Base-by-base conservation (phyloP, 164 flowering plant genomes). In the Taxillus chinensis region DNA sequence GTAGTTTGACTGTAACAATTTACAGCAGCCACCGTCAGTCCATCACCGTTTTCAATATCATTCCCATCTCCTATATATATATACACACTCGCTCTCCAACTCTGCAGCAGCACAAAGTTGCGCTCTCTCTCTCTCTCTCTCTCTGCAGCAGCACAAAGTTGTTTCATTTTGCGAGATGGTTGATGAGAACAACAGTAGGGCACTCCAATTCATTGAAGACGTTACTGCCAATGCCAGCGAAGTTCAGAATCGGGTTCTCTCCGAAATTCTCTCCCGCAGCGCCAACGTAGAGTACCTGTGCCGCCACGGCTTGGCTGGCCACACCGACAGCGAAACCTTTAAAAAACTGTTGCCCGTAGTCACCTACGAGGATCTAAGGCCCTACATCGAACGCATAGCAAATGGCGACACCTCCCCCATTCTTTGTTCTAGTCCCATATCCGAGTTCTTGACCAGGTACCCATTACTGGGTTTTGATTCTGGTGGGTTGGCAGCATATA, bases 401-500 rank as follows among this genome's bases (percentile, higher is more conserved):
- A 51, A 59, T 58, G 68, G 68, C 2, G 68, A 65, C 39, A 41
- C 62, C 43, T 65, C 68, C 7, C 39, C 48, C 1, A 65, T 65
- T 8, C 62, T 65, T 17, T 65, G 68, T 12, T 40, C 49, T 2
- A 13, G 40, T 15, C 63, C 68, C 57, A 48, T 65, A 9, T 57
- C 68, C 5, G 68, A 65, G 48, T 65, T 65, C 49, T 52, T 65
- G 62, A 65, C 68, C 4, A 65, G 68, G 68, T 65, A n/a, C 10
- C 16, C 40, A n/a, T n/a, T 27, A 27, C 27, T 27, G 27, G 27
- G 27, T 27, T 27, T 27, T 27, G 27, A 27, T 27, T 27, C 1
- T 27, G 27, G 27, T 27, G 27, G 27, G 27, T 27, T 27, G 27
- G 27, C 27, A 27, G 27, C 27, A 27, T 27, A 27, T 27, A 27